phyloP scores from a whole-genome alignment of 345 rosid genomes.

The Xanthoceras sorbifolium region DNA sequence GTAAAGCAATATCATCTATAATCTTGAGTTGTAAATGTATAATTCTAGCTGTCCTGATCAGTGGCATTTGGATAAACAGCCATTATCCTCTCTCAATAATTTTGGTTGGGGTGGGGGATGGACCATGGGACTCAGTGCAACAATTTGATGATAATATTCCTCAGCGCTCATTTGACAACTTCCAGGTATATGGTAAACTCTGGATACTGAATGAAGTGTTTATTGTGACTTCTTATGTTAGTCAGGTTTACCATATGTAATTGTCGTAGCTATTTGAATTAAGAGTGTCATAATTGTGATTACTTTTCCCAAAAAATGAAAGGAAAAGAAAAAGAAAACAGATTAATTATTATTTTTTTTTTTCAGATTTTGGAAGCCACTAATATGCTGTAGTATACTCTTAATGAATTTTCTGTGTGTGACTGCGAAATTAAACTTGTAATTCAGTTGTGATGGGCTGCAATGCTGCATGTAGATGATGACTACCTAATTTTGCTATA shows the following conservation, averaged over 20 bases:
- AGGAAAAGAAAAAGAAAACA: not conserved
- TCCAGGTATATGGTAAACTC: constrained; percentile 57
- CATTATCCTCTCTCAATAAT: constrained; percentile 81
- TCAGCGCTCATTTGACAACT: constrained; percentile 85
- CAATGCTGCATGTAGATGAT: not conserved
- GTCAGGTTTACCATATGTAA: constrained; percentile 3
- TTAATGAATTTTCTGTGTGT: not conserved
- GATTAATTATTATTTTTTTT: too few relatives aligned
- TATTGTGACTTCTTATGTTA: not conserved
- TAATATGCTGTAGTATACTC: not conserved
- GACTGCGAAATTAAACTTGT: not conserved
- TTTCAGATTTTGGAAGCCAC: not conserved
- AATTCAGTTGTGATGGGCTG: not conserved
- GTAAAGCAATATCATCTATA: constrained; percentile 40
- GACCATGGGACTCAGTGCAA: constrained; percentile 95
- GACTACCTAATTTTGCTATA: not conserved
- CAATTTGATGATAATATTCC: constrained; percentile 91
- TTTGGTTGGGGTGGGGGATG: constrained; percentile 96
- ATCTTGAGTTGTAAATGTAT: not conserved
- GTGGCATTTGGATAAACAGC: constrained; percentile 41
- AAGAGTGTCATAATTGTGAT: not conserved
- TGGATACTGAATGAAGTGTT: not conserved
- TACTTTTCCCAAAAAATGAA: not conserved
- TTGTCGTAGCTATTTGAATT: not conserved
- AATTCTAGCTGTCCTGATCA: constrained; percentile 22